Evolutionary conservation across 1,284 basidiomycete species (phyloP).

Genomic region (Puccinia coronata): DNA sequence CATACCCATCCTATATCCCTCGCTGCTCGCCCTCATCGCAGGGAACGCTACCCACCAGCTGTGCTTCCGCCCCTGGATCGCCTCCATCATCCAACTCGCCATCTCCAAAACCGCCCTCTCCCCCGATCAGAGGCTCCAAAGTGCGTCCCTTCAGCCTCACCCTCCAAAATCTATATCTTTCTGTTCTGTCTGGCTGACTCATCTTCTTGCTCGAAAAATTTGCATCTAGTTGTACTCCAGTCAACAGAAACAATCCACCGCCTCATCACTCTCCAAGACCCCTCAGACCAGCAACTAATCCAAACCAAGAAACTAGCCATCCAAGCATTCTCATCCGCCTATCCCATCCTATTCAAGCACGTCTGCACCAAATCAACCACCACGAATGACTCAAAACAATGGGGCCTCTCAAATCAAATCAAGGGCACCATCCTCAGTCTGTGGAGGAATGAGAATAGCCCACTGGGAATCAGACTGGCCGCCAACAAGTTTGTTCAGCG

Average conservation of each 20-base stretch:
- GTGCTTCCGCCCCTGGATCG: conserved; percentile 28
- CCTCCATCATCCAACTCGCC: conserved; percentile 44
- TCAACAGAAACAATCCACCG: conserved; percentile 45
- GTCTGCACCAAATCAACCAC: conserved; percentile 38
- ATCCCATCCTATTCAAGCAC: conserved; percentile 55
- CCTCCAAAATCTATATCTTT: background rate
- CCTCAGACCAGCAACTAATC: conserved; percentile 29
- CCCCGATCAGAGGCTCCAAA: conserved; percentile 31
- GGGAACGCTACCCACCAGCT: conserved; percentile 20
- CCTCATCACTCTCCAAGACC: conserved; percentile 30
- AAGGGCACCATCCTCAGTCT: conserved; percentile 31
- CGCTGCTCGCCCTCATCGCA: conserved; percentile 33
- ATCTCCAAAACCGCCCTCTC: conserved; percentile 29
- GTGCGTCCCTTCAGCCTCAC: no score
- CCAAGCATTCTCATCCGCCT: conserved; percentile 58
- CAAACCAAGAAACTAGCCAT: conserved; percentile 55
- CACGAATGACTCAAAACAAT: conserved; percentile 36
- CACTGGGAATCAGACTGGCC: conserved; percentile 72
- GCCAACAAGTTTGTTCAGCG: conserved; percentile 91
- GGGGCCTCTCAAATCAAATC: conserved; percentile 43
- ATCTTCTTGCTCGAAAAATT: background rate
- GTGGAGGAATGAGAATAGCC: conserved; percentile 58
- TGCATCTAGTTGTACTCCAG: conserved; percentile 33
- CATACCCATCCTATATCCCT: conserved; percentile 43
- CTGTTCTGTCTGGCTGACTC: background rate